Evolutionary conservation across 2,329 filamentous ascomycete species (phyloP), one percentile per base, ranked within the genome.

Genomic region (Ophiostoma perfectum): DNA sequence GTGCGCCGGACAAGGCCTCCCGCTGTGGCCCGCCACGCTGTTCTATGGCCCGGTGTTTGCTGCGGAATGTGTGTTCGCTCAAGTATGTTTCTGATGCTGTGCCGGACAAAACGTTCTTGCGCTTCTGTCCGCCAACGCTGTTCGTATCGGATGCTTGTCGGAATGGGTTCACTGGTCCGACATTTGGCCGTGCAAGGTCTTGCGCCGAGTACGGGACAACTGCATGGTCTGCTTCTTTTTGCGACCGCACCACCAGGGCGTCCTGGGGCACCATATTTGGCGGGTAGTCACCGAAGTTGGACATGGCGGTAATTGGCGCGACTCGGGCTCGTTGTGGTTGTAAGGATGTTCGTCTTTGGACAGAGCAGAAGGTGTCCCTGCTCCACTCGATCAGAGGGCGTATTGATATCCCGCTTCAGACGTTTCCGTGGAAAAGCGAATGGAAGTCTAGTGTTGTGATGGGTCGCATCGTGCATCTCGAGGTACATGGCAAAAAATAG

Each of bases 21-120:
- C 84, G 78, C 72, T 83, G 81, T 0, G 85, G 78, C 71, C 86
- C 84, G 72, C 79, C 89, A 77, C 74, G 86, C 71, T 90, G 85
- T 76, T 94, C 89, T 70, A 95, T 86, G 1, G 92, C 93, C 69
- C 92, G 89, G 76, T 97, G 93, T 72, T 95, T 93, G 75, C 86
- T 87, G 73, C 92, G 88, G 77, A 99, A 99, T 0, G 91, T 93
- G 72, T 94, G 87, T 75, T 98, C 95, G 77, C 92, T 96, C 72
- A 99, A 87, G 73, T 87, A 91, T 0, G 91, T 93, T 78, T 99
- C 94, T 73, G 95, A 86, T 1, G 95, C 95, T 74, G 86, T 90
- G 11, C 95, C 95, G 0, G 95, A 97, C 11, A 91, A 83, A 1
- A 93, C 84, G 71, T 93, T 94, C 76, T 93, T 94, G 70, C 91